These are phyloP conservation scores for Lachnellula suecica DNA, from an alignment of 2,329 filamentous ascomycete species.

Conservation along the genomic window DNA sequence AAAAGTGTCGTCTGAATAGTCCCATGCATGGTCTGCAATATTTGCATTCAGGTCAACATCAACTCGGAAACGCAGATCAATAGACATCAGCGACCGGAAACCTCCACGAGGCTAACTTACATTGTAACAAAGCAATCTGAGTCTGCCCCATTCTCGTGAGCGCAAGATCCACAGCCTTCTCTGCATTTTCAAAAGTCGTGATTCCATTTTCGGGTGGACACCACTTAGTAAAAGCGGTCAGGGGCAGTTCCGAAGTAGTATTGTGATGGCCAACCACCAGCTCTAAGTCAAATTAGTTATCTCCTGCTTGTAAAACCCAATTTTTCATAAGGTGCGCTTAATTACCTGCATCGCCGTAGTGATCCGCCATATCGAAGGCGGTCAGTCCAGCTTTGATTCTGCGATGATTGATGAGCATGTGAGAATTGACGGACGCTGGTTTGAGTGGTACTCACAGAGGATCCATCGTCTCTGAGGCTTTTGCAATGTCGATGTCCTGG, in stretches of 20 bases:
- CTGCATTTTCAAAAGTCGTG: constrained; percentile 20
- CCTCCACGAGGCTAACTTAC: too few relatives aligned
- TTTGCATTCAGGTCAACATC: not conserved
- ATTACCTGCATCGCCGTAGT: constrained; percentile 14
- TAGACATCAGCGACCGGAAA: too few relatives aligned
- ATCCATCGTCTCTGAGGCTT: constrained; percentile 14
- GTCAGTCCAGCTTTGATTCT: constrained; percentile 12
- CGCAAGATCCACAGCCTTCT: constrained; percentile 29
- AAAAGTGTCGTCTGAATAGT: constrained; percentile 34
- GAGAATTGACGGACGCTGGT: too few relatives aligned
- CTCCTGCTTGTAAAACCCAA: not conserved
- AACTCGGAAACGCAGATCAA: not conserved
- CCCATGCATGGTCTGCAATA: constrained; percentile 34
- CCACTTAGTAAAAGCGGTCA: constrained; percentile 28
- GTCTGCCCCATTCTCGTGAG: constrained; percentile 27
- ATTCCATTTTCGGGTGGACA: constrained; percentile 23
- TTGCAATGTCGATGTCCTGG: constrained; percentile 11
- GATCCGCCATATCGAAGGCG: constrained; percentile 19
- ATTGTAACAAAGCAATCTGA: constrained; percentile 30
- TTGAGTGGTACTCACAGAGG: constrained; percentile 1
- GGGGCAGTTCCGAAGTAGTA: not conserved
- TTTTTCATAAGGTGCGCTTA: not conserved
- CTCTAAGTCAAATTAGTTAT: not conserved
- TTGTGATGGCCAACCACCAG: constrained; percentile 11
- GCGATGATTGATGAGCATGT: not conserved